Evolutionary conservation across 225 moss, liverwort and hornwort genomes (phyloP), one percentile per base, ranked within the genome.

Genomic region (Polytrichum formosum): DNA sequence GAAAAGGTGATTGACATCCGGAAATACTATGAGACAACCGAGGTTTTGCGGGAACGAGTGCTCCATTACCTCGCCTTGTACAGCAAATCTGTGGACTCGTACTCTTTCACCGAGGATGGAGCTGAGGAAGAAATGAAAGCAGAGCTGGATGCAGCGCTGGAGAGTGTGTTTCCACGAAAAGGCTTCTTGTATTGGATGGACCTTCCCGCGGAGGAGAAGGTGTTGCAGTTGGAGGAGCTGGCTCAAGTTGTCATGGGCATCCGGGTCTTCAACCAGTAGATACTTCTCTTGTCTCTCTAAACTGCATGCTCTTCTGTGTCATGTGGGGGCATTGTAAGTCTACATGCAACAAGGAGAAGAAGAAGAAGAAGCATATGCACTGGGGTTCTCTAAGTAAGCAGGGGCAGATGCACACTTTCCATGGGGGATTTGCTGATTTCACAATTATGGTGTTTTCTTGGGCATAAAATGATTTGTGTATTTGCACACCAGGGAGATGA

Each of bases 131-230:
- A 70, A 55, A 82, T 83, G 66, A 78, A 85, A 78, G 85, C 80
- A 61, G 96, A 97, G 79, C 70, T 97, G 5, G 72, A 89, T 6
- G 91, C 76, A 20, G 85, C 86, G 0, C 35, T 98, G 3, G 97
- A 92, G 73, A 98, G 94, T 78, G 90, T 98, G 29, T 77, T 98
- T 5, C 94, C 91, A n/a, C 85, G 86, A 56, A 91, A 94, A 72
- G 81, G 82, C 0, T 88, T 92, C 54, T 78, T 97, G 23, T 91
- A 97, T 76, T 96, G 91, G 90, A 93, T 96, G 91, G 96, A 92
- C 5, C 76, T 88, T 65, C 56, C 83, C 0, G 63, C 73, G 1
- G 78, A 85, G 23, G 91, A 85, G 65, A 94, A 94, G 61, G 18
- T 66, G n/a, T 5, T 68, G 53, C 85, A 94, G 6, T 54, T 98